Evolutionary conservation across 441 rosid species (phyloP), one percentile per base, ranked within the genome.

Genomic region (Adansonia gregorii): DNA sequence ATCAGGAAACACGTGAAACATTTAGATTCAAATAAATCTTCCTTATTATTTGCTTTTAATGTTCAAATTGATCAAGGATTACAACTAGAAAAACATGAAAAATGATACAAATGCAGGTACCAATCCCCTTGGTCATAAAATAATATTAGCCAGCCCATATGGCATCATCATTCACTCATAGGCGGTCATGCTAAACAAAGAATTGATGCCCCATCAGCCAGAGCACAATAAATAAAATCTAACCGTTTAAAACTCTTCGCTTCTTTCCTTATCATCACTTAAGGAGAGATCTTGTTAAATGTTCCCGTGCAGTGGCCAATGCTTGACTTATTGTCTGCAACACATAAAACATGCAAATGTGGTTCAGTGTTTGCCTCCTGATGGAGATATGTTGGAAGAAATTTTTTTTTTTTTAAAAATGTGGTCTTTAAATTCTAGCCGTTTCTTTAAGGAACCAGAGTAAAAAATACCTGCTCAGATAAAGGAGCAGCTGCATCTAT

Each of bases 281-380:
- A n/a, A 92, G 91, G 65, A 93, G 97, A 43, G 97, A 92, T 87
- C 96, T 90, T 15, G 98, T 82, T 10, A 93, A 69, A 79, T 95
- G 98, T 76, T 95, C 98, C 3, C 98, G 87, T 0, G 98, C 98
- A 0, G 94, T 91, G 45, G 94, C 97, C 79, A 95, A 76, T 41
- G 94, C 98, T 85, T 93, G 97, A 74, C 93, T 88, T 74, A 95
- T 82, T 11, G 98, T 89, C 98, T 93, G 90, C 88, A 83, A 67
- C 75, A 58, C 51, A 67, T 39, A 64, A 76, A 58, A 19, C 9
- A 65, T 56, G 46, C 51, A 15, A n/a, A 63, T 8, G 56, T 31
- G 66, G 19, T 43, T 56, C 76, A 56, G 7, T 20, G 76, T 56
- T 24, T 39, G 66, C 65, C 39, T 56, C 41, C 41, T 73, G 35